Evolutionary conservation across 768 basidiomycete genomes (phyloP).

Genomic region (Pleurotus djamor): DNA sequence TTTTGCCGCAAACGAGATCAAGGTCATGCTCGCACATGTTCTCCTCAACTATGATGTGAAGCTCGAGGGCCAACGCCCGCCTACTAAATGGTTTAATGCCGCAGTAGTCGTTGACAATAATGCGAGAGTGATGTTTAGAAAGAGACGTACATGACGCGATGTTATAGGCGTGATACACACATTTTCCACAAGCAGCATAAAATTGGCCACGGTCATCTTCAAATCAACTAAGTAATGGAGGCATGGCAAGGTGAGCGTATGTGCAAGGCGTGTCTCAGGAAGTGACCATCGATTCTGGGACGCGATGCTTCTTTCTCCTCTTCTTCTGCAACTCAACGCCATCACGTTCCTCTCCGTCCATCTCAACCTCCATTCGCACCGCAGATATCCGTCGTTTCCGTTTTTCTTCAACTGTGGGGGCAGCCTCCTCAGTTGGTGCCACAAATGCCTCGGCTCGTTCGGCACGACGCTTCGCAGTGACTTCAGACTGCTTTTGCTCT

Average conservation of each 20-base stretch:
- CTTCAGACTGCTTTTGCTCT: constrained; percentile 87
- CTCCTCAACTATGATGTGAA: constrained; percentile 17
- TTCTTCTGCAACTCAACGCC: constrained; percentile 23
- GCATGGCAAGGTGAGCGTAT: too few species aligned
- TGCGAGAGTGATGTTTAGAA: constrained; percentile 8
- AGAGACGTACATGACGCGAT: not conserved
- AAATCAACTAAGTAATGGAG: not conserved
- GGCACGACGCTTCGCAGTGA: constrained; percentile 64
- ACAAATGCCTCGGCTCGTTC: constrained; percentile 87
- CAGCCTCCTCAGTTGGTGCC: constrained; percentile 79
- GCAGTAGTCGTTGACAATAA: not conserved
- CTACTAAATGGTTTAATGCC: constrained; percentile 1
- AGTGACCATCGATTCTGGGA: constrained; percentile 6
- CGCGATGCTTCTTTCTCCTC: constrained; percentile 25
- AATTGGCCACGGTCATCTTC: too few species aligned
- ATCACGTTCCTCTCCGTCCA: constrained; percentile 38
- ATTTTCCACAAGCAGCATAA: too few species aligned
- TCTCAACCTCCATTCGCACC: constrained; percentile 31
- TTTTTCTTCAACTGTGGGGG: constrained; percentile 77
- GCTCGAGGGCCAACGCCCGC: not conserved
- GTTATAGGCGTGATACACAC: too few species aligned
- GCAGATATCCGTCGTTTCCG: constrained; percentile 48
- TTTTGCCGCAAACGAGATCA: constrained; percentile 13
- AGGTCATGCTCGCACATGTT: constrained; percentile 18
- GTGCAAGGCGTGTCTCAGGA: not conserved